These are phyloP conservation scores for Grigorovia humatica DNA, from an alignment of 805 yeast species.

Conservation along the genomic window DNA sequence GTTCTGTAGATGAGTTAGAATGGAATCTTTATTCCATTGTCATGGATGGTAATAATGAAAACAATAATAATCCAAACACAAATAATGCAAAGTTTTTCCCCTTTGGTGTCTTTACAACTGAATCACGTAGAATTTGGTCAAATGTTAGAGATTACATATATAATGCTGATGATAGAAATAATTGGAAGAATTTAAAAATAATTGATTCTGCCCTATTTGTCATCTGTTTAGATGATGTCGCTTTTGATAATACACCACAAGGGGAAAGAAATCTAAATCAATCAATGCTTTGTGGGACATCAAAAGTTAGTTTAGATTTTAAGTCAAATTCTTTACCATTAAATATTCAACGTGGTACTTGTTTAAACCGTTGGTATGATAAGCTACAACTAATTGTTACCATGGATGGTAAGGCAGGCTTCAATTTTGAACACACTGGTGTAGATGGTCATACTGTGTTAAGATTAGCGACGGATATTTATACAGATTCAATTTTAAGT, in stretches of 20 bases:
- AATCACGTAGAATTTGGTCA: slow-evolving; percentile 84
- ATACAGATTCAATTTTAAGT: slow-evolving; percentile 79
- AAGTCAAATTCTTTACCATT: slow-evolving; percentile 12
- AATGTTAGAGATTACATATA: slow-evolving; percentile 46
- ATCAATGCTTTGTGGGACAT: slow-evolving; percentile 82
- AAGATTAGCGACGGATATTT: slow-evolving; percentile 78
- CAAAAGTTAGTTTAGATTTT: slow-evolving; percentile 47
- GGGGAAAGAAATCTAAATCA: slow-evolving; percentile 57
- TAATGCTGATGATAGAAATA: slow-evolving; percentile 38
- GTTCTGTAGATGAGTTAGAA: slow-evolving; percentile 60
- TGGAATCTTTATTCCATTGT: slow-evolving; percentile 67
- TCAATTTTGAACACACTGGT: slow-evolving; percentile 89
- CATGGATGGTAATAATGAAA: slow-evolving; percentile 49
- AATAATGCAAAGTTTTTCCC: slow-evolving; percentile 28
- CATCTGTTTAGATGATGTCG: slow-evolving; percentile 73
- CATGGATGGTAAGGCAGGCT: slow-evolving; percentile 83
- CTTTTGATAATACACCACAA: slow-evolving; percentile 29
- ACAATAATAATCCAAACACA: not conserved
- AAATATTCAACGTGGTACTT: slow-evolving; percentile 87
- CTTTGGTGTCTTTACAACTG: slow-evolving; percentile 85
- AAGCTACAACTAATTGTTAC: slow-evolving; percentile 81
- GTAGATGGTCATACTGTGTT: slow-evolving; percentile 93
- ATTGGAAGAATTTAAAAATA: slow-evolving; percentile 60
- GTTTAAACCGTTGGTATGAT: slow-evolving; percentile 93
- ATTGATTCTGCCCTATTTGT: slow-evolving; percentile 77